phyloP scores from a whole-genome alignment of 176 grass and related monocot genomes.

The Musa troglodytarum region DNA sequence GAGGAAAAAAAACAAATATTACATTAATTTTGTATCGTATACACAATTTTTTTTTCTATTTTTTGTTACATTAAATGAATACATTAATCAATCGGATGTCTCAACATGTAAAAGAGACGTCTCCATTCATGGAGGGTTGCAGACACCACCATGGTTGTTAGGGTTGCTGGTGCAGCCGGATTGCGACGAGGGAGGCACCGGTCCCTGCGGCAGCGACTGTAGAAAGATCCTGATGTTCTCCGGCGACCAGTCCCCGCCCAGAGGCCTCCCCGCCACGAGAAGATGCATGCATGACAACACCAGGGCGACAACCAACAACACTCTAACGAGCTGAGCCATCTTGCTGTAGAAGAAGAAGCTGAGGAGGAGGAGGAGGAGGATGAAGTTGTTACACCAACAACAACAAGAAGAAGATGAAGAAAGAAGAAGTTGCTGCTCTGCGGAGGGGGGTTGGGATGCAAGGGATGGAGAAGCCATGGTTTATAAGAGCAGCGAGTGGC shows the following conservation, averaged over 20 bases:
- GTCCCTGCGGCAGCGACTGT: background rate
- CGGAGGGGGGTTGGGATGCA: background rate
- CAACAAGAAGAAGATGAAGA: no score
- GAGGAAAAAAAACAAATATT: no score
- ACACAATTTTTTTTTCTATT: no score
- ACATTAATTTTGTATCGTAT: no score
- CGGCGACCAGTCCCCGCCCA: background rate
- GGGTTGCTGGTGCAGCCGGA: background rate
- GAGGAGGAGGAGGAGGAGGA: no score
- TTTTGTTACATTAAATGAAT: background rate
- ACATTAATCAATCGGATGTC: background rate
- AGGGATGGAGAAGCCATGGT: background rate
- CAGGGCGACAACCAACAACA: conserved; percentile 2
- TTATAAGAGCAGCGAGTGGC: background rate
- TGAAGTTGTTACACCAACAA: background rate
- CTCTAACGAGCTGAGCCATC: background rate
- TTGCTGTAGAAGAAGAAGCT: background rate
- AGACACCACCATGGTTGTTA: background rate
- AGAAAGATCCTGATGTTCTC: background rate
- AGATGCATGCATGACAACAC: background rate
- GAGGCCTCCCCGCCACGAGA: background rate
- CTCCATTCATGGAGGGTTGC: background rate
- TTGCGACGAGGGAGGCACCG: background rate
- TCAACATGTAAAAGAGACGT: background rate
- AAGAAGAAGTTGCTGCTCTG: background rate